Evolutionary conservation across 805 yeast genomes (phyloP), one percentile per base, ranked within the genome.

Genomic region (Tetrapisispora nanseiensis): DNA sequence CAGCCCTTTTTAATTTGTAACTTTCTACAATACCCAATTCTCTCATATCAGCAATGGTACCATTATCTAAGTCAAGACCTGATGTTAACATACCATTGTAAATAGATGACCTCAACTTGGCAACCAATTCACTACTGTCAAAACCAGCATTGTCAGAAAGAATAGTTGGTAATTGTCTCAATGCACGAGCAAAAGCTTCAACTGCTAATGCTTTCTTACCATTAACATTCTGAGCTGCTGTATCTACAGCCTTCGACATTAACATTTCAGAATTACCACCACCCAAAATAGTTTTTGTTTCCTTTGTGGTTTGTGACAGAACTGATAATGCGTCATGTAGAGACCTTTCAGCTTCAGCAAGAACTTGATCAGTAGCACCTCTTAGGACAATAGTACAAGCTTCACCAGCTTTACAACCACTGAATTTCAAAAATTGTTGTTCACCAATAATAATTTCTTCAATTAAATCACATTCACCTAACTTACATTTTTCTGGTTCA

Each of bases 141-240:
- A 77, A 85, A 23, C 98, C 99, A 4, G 99, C 97, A 60, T 92
- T 92, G 59, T 92, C 97, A 37, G 96, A 95, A 51, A 92, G 71
- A 48, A 92, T 89, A 1, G 95, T 86, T 46, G 99, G 99, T 49
- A 92, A 72, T 64, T 87, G 95, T 65, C 97, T 80, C 57, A 92
- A 72, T 6, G 97, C 97, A 48, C 82, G 78, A 16, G 95, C 97
- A 68, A 86, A 92, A 2, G 95, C 81, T 65, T 90, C 97, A 43
- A 92, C 80, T 2, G 99, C 99, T 39, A 92, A 69, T 2, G 96
- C 82, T 58, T 84, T 86, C 69, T 92, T 92, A 52, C 97, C 97
- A 26, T 83, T 81, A 53, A 82, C 89, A 58, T 84, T 86, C 57
- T 89, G 94, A 15, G 97, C 96, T 26, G 78, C 82, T 46, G 80